Evolutionary conservation across 2,329 filamentous ascomycete species (phyloP), one percentile per base, ranked within the genome.

Genomic region (Setomelanomma holmii): DNA sequence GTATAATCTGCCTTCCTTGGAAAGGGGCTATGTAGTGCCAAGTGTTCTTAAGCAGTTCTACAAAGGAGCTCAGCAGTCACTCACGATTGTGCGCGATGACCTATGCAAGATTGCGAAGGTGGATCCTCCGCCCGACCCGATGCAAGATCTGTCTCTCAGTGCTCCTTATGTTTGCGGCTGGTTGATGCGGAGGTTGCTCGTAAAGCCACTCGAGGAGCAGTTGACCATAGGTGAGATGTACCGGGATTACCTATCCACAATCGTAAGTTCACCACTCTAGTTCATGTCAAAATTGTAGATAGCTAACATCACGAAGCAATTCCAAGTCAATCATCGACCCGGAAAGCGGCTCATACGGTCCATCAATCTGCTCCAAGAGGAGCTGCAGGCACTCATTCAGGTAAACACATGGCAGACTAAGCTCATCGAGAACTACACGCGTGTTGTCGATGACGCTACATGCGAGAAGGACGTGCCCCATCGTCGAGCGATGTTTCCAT

Each of bases 331-430:
- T 20, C 63, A 71, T 36, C 61, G 64, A 7, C 68, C 69, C 4
- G 57, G 64, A 19, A 74, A 73, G 51, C 63, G 69, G 3, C 61
- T 74, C 1, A 55, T 73, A 1, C 71, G 69, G 23, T 60, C 63
- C 7, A 66, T 73, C 45, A 73, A 72, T n/a, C 55, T 71, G 0
- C 55, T 73, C 0, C 67, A 71, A 53, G 71, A 74, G 49, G 69
- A 74, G 33, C 42, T 73, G 0, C 40, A 53, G 2, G 55, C 66
- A 20, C 60, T 74, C 3, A 16, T 45, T 1, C 40, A 51, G 44
- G 55, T 74, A 12, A 73, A 65, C 40, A 34, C 34, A 1, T 69
- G 65, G 64, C 71, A 74, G 49, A 56, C 42, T 5, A 64, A 60
- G 34, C 58, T 72, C 11, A 49, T 71, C 8, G 45, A 58, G 11